phyloP scores from a whole-genome alignment of 2,329 filamentous ascomycete species.

The Xylariomycetidae sp. region DNA sequence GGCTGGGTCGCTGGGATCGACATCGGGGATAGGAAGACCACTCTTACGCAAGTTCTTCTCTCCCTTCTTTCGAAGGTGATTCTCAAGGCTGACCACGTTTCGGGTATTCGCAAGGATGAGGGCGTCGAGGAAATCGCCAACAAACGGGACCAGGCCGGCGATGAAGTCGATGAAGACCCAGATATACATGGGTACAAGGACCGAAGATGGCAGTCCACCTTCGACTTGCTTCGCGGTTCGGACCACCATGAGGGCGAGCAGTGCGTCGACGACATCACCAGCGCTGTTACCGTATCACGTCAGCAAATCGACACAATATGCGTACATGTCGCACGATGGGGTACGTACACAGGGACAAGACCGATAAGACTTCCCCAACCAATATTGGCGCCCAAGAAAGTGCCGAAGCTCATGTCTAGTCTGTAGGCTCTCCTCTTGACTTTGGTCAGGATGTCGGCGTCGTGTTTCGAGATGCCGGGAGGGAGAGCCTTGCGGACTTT shows the following conservation, averaged over 20 bases:
- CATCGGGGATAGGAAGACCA: slow-evolving; percentile 40
- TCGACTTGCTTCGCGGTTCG: slow-evolving; percentile 68
- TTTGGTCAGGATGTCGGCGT: slow-evolving; percentile 76
- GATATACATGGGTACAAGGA: slow-evolving; percentile 70
- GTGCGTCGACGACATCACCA: slow-evolving; percentile 69
- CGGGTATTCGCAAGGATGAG: slow-evolving; percentile 71
- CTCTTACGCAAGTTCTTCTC: slow-evolving; percentile 47
- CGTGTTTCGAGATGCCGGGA: slow-evolving; percentile 75
- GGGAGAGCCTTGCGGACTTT: slow-evolving; percentile 83
- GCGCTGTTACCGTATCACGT: too few species aligned
- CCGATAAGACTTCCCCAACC: slow-evolving; percentile 88
- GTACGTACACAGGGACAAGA: slow-evolving; percentile 70
- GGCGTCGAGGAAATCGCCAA: slow-evolving; percentile 73
- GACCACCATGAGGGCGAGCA: slow-evolving; percentile 73
- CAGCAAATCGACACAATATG: too few species aligned
- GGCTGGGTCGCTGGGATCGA: slow-evolving; percentile 49
- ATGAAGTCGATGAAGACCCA: slow-evolving; percentile 73
- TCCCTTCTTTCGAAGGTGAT: slow-evolving; percentile 64
- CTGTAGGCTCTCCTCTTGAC: slow-evolving; percentile 82
- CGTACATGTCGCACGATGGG: too few species aligned
- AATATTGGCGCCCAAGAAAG: slow-evolving; percentile 74
- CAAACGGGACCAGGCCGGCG: slow-evolving; percentile 68
- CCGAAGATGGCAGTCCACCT: slow-evolving; percentile 61
- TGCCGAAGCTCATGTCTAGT: slow-evolving; percentile 81
- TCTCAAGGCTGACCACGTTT: slow-evolving; percentile 67